Percentiles rank a stretch among this genome's conserved stretches.
phyloP scores from a whole-genome alignment of 768 basidiomycete genomes.

The Phaeolepiota aurea region DNA sequence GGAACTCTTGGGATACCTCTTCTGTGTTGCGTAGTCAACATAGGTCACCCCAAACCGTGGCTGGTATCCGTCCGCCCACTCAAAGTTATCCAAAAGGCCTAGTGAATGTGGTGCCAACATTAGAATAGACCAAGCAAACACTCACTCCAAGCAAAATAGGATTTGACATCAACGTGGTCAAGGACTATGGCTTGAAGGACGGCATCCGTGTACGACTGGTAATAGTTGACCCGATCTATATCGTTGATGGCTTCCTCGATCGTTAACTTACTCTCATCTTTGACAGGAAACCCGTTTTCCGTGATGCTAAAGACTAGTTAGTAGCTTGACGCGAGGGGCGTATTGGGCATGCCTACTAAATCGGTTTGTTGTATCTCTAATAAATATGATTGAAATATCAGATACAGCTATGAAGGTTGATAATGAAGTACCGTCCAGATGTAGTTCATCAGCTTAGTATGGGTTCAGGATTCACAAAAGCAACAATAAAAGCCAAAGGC shows the following conservation, averaged over 20 bases:
- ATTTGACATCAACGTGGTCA: constrained; percentile 50
- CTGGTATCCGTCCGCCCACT: constrained; percentile 63
- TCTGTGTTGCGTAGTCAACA: constrained; percentile 57
- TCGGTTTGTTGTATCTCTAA: constrained; percentile 34
- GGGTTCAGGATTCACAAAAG: constrained; percentile 1
- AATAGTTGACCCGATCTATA: constrained; percentile 55
- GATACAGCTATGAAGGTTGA: not conserved
- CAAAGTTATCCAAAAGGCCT: constrained; percentile 65
- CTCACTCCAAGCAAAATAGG: constrained; percentile 65
- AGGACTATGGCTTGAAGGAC: constrained; percentile 44
- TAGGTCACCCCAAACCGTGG: constrained; percentile 66
- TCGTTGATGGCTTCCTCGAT: constrained; percentile 45
- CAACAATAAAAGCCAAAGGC: not conserved
- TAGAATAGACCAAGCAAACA: constrained; percentile 5
- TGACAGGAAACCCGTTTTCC: constrained; percentile 64
- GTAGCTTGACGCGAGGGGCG: not conserved
- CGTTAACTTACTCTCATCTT: constrained; percentile 41
- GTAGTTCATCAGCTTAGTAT: constrained; percentile 47
- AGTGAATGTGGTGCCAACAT: constrained; percentile 2
- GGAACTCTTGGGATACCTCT: constrained; percentile 56
- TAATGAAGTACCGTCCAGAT: constrained; percentile 43
- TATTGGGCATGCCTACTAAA: constrained; percentile 34
- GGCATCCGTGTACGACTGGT: constrained; percentile 42
- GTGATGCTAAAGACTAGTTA: constrained; percentile 30
- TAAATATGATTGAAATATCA: not conserved